These are phyloP conservation scores for Sarocladiaceae sp. DNA, from an alignment of 2,329 filamentous ascomycete species.

Conservation along the genomic window DNA sequence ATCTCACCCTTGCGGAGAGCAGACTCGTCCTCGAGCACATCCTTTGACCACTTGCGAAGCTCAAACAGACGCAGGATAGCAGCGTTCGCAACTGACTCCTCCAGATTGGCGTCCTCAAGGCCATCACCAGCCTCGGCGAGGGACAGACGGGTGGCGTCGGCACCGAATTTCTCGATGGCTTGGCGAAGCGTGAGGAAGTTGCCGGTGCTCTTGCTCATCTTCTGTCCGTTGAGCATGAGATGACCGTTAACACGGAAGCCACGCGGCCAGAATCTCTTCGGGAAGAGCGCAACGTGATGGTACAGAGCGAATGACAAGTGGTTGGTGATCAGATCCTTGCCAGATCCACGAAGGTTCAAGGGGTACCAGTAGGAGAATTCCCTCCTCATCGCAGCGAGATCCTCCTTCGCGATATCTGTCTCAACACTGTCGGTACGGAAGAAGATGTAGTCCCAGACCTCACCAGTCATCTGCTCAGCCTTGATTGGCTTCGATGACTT, in stretches of 20 bases:
- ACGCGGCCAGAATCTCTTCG: slow-evolving; percentile 79
- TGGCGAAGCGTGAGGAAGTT: slow-evolving; percentile 93
- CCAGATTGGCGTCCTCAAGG: slow-evolving; percentile 94
- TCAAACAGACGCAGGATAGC: slow-evolving; percentile 79
- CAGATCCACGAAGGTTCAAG: slow-evolving; percentile 77
- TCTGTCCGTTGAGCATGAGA: slow-evolving; percentile 89
- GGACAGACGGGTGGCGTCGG: slow-evolving; percentile 84
- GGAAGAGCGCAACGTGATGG: slow-evolving; percentile 85
- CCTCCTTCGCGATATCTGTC: slow-evolving; percentile 66
- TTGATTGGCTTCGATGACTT: slow-evolving; percentile 52
- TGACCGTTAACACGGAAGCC: slow-evolving; percentile 87
- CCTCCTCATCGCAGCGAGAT: slow-evolving; percentile 73
- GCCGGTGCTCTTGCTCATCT: slow-evolving; percentile 97
- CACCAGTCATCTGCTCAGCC: slow-evolving; percentile 84
- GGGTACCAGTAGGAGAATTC: slow-evolving; percentile 98
- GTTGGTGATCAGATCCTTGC: slow-evolving; percentile 90
- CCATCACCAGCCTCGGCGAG: slow-evolving; percentile 92
- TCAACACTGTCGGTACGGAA: slow-evolving; percentile 64
- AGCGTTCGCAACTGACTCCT: slow-evolving; percentile 88
- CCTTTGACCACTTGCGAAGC: slow-evolving; percentile 87
- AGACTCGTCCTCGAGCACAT: slow-evolving; percentile 64
- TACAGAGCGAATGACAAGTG: slow-evolving; percentile 96
- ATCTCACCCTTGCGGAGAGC: slow-evolving; percentile 67
- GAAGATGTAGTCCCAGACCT: slow-evolving; percentile 96
- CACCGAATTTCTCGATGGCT: slow-evolving; percentile 84